phyloP scores from a whole-genome alignment of 1,139 yeast genomes.

The Taiozyma sp. region DNA sequence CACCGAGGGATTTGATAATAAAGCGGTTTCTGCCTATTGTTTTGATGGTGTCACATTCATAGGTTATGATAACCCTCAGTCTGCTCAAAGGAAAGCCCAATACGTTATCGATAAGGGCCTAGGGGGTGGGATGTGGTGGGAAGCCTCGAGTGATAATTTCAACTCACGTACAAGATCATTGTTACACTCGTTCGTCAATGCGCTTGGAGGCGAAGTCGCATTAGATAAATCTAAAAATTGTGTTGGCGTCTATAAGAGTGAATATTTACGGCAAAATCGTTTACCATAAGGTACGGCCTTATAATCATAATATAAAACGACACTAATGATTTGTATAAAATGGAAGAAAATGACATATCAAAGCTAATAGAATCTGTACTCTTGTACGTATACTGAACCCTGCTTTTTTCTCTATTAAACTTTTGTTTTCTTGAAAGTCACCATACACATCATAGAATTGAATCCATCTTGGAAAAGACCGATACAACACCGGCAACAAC shows the following conservation, averaged over 20 bases:
- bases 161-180: constrained; percentile 32
- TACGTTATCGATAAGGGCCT: constrained; percentile 45
- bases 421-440: background rate
- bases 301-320: background rate
- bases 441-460: constrained; percentile 28
- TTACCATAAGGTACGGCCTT: background rate
- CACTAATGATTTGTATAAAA: background rate
- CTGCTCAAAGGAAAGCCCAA: constrained; percentile 53
- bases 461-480: constrained; percentile 45
- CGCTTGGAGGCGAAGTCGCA: constrained; percentile 32
- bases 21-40: constrained; percentile 55
- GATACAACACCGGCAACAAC: constrained; percentile 81
- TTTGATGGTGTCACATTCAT: constrained; percentile 44
- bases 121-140: constrained; percentile 97
- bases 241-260: constrained; percentile 10
- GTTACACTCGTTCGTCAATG: constrained; percentile 34
- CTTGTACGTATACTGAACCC: background rate
- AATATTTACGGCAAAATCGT: constrained; percentile 8
- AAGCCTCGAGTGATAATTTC: constrained; percentile 66
- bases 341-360: background rate
- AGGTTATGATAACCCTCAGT: constrained; percentile 60
- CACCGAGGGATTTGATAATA: constrained; percentile 46
- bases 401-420: constrained; percentile 2
- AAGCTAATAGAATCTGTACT: background rate
- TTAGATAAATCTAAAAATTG: constrained; percentile 17